Conservation (phyloP, 139 green algal genomes). For the Coccomyxa sp. region DNA sequence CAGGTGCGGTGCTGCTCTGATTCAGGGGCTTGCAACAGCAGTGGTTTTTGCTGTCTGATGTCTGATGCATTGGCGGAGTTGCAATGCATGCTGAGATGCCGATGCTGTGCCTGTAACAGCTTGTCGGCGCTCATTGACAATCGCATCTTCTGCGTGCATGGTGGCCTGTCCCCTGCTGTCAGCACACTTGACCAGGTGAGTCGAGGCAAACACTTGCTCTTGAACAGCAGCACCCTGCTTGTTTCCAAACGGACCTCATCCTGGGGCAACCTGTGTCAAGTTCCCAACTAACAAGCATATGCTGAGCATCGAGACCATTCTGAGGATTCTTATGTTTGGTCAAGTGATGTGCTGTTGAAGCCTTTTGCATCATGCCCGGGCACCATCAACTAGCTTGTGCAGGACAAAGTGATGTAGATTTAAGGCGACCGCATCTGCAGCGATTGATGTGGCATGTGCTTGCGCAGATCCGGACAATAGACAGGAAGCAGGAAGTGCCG, state of each 20-base stretch:
- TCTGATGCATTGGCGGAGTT: background rate
- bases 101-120: constrained; percentile 9
- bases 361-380: too few species aligned
- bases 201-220: background rate
- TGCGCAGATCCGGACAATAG: constrained; percentile 85
- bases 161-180: constrained; percentile 91
- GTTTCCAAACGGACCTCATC: too few species aligned
- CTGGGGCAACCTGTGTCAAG: too few species aligned
- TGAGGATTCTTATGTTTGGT: too few species aligned
- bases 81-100: background rate
- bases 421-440: background rate
- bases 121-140: constrained; percentile 90
- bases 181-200: constrained; percentile 83
- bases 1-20: constrained; percentile 7
- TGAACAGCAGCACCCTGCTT: too few species aligned
- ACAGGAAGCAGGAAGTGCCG: constrained; percentile 97
- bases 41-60: background rate
- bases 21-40: background rate
- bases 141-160: constrained; percentile 93
- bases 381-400: too few species aligned
- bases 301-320: too few species aligned
- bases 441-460: background rate
- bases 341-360: too few species aligned
- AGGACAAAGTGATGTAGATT: too few species aligned
- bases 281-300: too few species aligned